Conservation (phyloP, 163 green algal genomes). For the Volvox carteri region DNA sequence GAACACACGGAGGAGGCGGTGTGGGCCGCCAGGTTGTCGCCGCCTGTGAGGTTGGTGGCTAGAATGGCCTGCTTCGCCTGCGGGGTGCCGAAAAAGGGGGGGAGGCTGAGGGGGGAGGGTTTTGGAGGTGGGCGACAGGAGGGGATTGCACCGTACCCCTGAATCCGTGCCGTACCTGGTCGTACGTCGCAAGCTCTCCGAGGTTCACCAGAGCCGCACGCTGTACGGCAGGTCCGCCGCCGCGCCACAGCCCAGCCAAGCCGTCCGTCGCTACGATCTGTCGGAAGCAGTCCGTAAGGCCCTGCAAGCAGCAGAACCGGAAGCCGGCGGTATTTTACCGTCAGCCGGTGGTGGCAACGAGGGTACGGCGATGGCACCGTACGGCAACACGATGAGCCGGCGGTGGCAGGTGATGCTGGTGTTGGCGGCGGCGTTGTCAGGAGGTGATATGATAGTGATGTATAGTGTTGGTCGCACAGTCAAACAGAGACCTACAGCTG, state of each 20-base stretch:
- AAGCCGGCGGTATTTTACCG: background rate
- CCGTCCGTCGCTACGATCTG: slow-evolving; percentile 64
- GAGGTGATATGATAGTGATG: too few relatives aligned
- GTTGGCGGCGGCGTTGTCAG: too few relatives aligned
- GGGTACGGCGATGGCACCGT: too few relatives aligned
- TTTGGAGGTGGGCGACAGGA: background rate
- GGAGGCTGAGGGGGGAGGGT: background rate
- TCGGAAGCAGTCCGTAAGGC: slow-evolving; percentile 63
- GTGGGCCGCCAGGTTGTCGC: slow-evolving; percentile 65
- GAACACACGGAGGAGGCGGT: slow-evolving; percentile 61
- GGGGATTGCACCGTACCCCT: too few relatives aligned
- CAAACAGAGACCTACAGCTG: too few relatives aligned
- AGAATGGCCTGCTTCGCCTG: slow-evolving; percentile 73
- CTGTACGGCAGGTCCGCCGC: slow-evolving; percentile 70
- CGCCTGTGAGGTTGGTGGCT: slow-evolving; percentile 44
- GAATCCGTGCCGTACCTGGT: slow-evolving; percentile 63
- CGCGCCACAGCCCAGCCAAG: slow-evolving; percentile 71
- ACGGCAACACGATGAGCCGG: too few relatives aligned
- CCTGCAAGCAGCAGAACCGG: background rate
- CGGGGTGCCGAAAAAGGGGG: background rate
- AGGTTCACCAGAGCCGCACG: slow-evolving; percentile 80
- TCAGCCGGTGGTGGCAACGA: too few relatives aligned
- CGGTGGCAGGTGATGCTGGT: too few relatives aligned
- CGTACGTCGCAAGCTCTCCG: slow-evolving; percentile 79
- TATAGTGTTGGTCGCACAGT: too few relatives aligned